phyloP scores from a whole-genome alignment of 306 rosid genomes.

The Lablab purpureus region DNA sequence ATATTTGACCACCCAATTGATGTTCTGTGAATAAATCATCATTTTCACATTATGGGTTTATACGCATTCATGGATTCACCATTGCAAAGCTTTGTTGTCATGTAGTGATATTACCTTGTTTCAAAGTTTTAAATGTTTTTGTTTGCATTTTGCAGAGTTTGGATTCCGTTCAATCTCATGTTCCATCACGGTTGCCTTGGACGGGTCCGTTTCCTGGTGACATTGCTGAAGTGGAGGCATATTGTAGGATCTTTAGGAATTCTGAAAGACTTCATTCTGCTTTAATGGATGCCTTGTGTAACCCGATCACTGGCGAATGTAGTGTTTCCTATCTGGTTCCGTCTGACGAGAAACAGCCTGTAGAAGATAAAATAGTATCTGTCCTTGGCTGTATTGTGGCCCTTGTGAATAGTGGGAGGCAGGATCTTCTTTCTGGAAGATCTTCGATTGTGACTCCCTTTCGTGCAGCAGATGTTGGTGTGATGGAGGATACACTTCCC shows the following conservation, averaged over 20 bases:
- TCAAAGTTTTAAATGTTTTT: neutral
- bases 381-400: constrained; percentile 87
- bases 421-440: constrained; percentile 89
- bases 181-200: constrained; percentile 61
- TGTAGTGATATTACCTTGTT: constrained; percentile 23
- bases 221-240: constrained; percentile 96
- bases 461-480: constrained; percentile 47
- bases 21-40: neutral
- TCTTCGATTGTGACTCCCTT: constrained; percentile 57
- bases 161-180: constrained; percentile 58
- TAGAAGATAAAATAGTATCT: constrained; percentile 93
- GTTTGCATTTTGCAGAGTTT: constrained; percentile 45
- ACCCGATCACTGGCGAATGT: constrained; percentile 81
- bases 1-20: neutral
- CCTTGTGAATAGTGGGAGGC: constrained; percentile 75
- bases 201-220: constrained; percentile 95
- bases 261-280: constrained; percentile 80
- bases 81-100: constrained; percentile 19
- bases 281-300: constrained; percentile 81
- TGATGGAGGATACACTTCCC: constrained; percentile 70
- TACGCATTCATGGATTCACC: constrained; percentile 5
- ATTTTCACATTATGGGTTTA: neutral
- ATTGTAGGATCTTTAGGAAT: constrained; percentile 86
- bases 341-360: constrained; percentile 65
- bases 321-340: constrained; percentile 75